A percentile compares a stretch with the other conserved stretches of the same genome.
These are phyloP conservation scores for Sclerotinia glacialis DNA, from an alignment of 2,329 filamentous ascomycete genomes.

Conservation along the genomic window DNA sequence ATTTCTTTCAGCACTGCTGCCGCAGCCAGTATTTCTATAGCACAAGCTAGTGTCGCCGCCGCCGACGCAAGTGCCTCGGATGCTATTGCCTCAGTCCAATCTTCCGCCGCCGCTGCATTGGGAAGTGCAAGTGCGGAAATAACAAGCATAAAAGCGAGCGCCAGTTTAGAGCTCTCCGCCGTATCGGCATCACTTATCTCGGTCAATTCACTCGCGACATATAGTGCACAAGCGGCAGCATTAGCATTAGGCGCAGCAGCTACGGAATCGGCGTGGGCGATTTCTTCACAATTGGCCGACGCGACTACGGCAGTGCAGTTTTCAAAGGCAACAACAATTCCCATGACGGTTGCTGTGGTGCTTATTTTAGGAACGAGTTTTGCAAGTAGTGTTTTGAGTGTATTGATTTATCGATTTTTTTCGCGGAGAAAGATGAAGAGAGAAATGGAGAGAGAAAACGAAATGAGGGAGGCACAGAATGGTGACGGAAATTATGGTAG, in stretches of 20 bases:
- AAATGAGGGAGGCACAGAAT: not conserved
- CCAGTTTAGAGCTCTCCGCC: not conserved
- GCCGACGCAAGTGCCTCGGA: conserved; percentile 4
- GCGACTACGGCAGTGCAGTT: not conserved
- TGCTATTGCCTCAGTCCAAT: not conserved
- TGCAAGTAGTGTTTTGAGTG: not conserved
- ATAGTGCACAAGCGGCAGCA: conserved; percentile 10
- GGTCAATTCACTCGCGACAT: not conserved
- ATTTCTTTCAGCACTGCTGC: not conserved
- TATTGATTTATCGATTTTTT: conserved; percentile 9
- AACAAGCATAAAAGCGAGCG: not conserved
- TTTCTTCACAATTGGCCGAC: not conserved
- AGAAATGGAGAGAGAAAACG: not conserved
- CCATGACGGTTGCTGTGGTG: conserved; percentile 4
- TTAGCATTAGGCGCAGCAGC: not conserved
- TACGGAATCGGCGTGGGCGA: not conserved
- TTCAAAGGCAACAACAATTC: not conserved
- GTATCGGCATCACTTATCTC: conserved; percentile 1
- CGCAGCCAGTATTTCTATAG: not conserved
- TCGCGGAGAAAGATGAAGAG: not conserved
- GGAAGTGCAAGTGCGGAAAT: not conserved
- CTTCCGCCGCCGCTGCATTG: conserved; percentile 10
- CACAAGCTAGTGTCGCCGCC: not conserved
- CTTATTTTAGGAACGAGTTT: conserved; percentile 6
- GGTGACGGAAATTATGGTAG: not conserved